Evolutionary conservation across 2,329 filamentous ascomycete genomes (phyloP), one percentile per base, ranked within the genome.

Genomic region (Sporothrix euskadiensis): DNA sequence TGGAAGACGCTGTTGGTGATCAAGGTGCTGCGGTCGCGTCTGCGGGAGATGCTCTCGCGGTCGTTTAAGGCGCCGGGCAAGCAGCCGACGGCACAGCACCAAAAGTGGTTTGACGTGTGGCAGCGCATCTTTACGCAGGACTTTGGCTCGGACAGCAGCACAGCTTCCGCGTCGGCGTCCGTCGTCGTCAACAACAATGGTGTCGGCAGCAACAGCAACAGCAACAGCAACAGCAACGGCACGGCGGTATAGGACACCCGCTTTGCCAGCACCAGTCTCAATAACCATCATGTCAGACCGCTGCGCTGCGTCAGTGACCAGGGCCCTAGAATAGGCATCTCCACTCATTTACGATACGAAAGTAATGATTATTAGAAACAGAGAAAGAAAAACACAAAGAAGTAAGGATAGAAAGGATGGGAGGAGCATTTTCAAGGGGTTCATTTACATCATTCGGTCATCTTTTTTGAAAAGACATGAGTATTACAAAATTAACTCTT

Each of bases 1-100:
- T 98, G 95, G 94, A 97, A 94, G 82, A 91, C 91, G 0, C 91
- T 96, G 86, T 88, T 97, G 49, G 94, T 92, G n/a, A 84, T 99
- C 79, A 98, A 98, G 82, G 89, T 90, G 6, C 84, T 98, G 71
- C 88, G 94, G 26, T 84, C 86, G 1, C 88, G 92, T 35, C 84
- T 97, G 22, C 89, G 91, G 76, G 94, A 97, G 76, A 88, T 97
- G 56, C 84, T 97, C 65, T 89, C 88, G 0, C 86, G 88, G 41
- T 87, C 88, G 30, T 94, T 97, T 83, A 91, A 89, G 81, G 87
- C 84, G 76, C 89, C 89, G 0, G 89, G 89, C 12, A 90, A 88
- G 76, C 79, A 88, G 39, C 86, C 86, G 8, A 89, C 91, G 0
- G 84, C 87, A 32, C 90, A 92, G 78, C 91, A 94, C 77, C 88